Percentiles rank a stretch among this genome's conserved stretches.
phyloP scores from a whole-genome alignment of 768 basidiomycete genomes.

The Pleurotus tuber-regium region DNA sequence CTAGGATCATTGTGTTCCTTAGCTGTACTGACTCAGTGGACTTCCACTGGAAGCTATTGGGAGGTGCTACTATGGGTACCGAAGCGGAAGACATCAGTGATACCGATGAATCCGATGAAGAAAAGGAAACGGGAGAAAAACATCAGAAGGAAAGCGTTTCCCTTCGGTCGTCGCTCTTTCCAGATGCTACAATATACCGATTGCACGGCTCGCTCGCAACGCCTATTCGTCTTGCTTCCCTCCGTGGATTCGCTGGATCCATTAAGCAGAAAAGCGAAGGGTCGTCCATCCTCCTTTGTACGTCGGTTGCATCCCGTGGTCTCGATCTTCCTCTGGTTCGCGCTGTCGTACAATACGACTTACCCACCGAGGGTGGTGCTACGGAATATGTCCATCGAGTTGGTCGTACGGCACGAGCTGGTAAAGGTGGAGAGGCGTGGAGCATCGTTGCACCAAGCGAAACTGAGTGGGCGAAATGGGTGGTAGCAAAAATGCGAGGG shows the following conservation, averaged over 20 bases:
- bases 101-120: constrained; percentile 25
- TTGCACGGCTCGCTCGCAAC: constrained; percentile 93
- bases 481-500: constrained; percentile 77
- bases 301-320: constrained; percentile 97
- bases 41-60: constrained; percentile 88
- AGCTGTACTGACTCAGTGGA: constrained; percentile 98
- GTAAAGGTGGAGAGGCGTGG: constrained; percentile 96
- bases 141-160: constrained; percentile 44
- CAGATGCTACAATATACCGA: constrained; percentile 78
- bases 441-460: constrained; percentile 87
- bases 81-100: constrained; percentile 23
- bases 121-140: constrained; percentile 15
- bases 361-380: constrained; percentile 94
- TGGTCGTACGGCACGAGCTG: constrained; percentile 94
- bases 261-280: constrained; percentile 27
- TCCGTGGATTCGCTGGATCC: constrained; percentile 74
- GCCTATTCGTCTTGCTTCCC: constrained; percentile 71
- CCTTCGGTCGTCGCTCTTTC: constrained; percentile 72
- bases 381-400: constrained; percentile 98
- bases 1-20: constrained; percentile 91
- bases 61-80: constrained; percentile 63
- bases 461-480: constrained; percentile 87
- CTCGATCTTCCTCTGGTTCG: constrained; percentile 93
- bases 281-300: constrained; percentile 85
- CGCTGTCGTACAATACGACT: constrained; percentile 93